Evolutionary conservation across 2,329 filamentous ascomycete species (phyloP).

Genomic region (Trichoderma asperellum): DNA sequence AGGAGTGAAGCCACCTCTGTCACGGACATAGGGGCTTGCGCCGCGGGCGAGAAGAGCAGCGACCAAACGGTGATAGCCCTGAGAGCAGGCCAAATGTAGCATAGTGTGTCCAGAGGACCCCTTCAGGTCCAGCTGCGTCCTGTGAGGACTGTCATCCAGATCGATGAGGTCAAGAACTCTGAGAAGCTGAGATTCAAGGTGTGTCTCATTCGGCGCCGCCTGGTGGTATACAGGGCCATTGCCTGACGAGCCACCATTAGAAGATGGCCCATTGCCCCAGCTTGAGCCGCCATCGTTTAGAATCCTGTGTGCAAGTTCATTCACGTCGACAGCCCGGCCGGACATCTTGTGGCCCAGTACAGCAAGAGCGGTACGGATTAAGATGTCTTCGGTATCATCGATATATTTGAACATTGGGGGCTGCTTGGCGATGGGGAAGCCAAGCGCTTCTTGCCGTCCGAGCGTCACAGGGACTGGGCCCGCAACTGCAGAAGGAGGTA

Average conservation of each 20-base stretch:
- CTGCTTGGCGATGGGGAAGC: slow-evolving; percentile 46
- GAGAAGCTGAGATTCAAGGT: slow-evolving; percentile 70
- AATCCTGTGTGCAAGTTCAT: slow-evolving; percentile 64
- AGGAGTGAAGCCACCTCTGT: slow-evolving; percentile 79
- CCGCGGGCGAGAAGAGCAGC: slow-evolving; percentile 76
- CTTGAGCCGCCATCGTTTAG: slow-evolving; percentile 53
- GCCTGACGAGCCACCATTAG: slow-evolving; percentile 44
- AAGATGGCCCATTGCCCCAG: slow-evolving; percentile 54
- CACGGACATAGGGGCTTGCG: slow-evolving; percentile 74
- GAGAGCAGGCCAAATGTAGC: slow-evolving; percentile 76
- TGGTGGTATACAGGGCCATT: slow-evolving; percentile 51
- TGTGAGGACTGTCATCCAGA: slow-evolving; percentile 71
- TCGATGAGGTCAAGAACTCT: slow-evolving; percentile 79
- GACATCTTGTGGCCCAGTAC: slow-evolving; percentile 68
- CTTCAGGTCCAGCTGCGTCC: slow-evolving; percentile 68
- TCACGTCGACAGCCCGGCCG: slow-evolving; percentile 63
- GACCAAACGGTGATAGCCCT: slow-evolving; percentile 75
- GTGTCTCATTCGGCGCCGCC: slow-evolving; percentile 51
- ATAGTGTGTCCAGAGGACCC: slow-evolving; percentile 74
- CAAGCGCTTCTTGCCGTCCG: slow-evolving; percentile 54
- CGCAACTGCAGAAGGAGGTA: slow-evolving; percentile 70
- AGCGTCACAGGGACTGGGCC: slow-evolving; percentile 74
- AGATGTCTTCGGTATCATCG: slow-evolving; percentile 69
- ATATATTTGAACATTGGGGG: slow-evolving; percentile 71
- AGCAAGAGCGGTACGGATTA: slow-evolving; percentile 69